Evolutionary conservation across 2,329 filamentous ascomycete species (phyloP), one percentile per base, ranked within the genome.

Genomic region (Sporothrix schenckii): DNA sequence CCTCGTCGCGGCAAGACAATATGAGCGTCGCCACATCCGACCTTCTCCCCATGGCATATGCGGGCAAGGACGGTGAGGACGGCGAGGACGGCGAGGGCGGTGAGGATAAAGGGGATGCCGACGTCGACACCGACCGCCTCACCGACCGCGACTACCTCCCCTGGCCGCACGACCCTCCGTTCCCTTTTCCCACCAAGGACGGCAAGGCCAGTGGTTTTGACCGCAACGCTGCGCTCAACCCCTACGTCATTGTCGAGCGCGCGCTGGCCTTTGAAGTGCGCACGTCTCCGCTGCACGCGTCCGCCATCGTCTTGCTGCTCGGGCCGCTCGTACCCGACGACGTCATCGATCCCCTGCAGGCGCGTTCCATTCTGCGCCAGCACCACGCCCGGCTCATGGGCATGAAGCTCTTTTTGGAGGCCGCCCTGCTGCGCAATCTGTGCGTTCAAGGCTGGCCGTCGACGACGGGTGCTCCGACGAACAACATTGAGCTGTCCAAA

Each of bases 361-460:
- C 87, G 1, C 79, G 80, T 4, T 85, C 85, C 14, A 84, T 90
- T 34, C 77, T 90, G 1, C 82, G 84, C 10, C 86, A 89, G 71
- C 86, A 89, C 68, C 87, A 90, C 74, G 79, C 81, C 5, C 86
- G 88, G 0, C 83, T 90, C 1, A 87, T 85, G 81, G 80, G 80
- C 67, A 86, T 89, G 83, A 80, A 82, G 30, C 81, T 88, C 49
- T 89, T 89, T 74, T 81, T 86, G 27, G 86, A 89, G 75, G 88
- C 88, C 0, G 82, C 88, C 0, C 81, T 88, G 0, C 80, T 90
- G 19, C 86, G 88, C 2, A 90, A 90, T 66, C 77, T 90, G 10
- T 88, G 86, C 75, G 80, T 87, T 14, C 79, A 80, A n/a, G 86
- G 85, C 24, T 88, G 86, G 86, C 85, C 85, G 19, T 9, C 34